Evolutionary conservation across 331 rosid genomes (phyloP), one percentile per base, ranked within the genome.

Genomic region (Pyracantha coccinea): DNA sequence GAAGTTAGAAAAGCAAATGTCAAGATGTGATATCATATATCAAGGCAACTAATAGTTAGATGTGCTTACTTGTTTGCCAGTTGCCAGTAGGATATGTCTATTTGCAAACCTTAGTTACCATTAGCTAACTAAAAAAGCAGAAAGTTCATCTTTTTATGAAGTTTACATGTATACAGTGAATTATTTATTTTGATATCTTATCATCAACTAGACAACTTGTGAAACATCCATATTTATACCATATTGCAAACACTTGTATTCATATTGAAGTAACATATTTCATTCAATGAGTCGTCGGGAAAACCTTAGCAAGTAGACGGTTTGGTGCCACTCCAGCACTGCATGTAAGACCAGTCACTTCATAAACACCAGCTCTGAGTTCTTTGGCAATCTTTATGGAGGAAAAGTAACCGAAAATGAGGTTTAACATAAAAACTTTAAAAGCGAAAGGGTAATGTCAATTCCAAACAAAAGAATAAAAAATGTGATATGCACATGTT

Each of bases 261-360:
- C 23, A 2, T 32, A 75, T 75, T 6, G 19, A 17, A 4, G n/a
- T 11, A 62, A 47, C 28, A 64, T 9, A 62, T 25, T 60, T 57
- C 47, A 77, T 71, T 72, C 25, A 61, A 77, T 6, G 54, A 72
- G 75, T 73, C 58, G 66, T 33, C 25, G 23, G 66, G 41, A 72
- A 71, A 77, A 93, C 99, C 99, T 94, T 92, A 28, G 97, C 95
- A 81, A 94, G 97, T 66, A 92, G 65, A 75, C 89, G 91, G 79
- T 94, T 94, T 72, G 97, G 92, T 76, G 96, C 99, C 69, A 94
- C 93, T 79, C 99, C 99, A 79, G 95, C 99, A 68, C 99, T 94
- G 69, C 96, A 91, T 19, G 96, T 94, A 80, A 94, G 93, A 78
- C 96, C 96, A 45, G 99, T 94, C 85, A 88, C 96, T 74, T 87